Percentiles rank a stretch among this genome's conserved stretches.
Conservation (phyloP, 768 basidiomycete species). For the Panellus pusillus region DNA sequence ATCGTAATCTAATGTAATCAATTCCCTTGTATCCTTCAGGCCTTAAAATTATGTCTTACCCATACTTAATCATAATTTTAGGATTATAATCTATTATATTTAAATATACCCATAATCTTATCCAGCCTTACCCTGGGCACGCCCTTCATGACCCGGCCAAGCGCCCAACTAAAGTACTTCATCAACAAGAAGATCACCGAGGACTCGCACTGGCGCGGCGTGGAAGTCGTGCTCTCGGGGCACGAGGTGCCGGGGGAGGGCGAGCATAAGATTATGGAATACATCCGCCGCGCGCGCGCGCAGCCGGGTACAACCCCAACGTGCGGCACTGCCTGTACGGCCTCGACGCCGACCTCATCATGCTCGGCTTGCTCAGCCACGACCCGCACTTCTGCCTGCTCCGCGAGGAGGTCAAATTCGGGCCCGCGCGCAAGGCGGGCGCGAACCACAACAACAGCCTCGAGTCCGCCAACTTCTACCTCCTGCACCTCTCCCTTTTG, state of each 20-base stretch:
- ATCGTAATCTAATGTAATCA: no score
- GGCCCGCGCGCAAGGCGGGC: slow-evolving; percentile 73
- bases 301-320: slow-evolving; percentile 96
- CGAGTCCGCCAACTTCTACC: slow-evolving; percentile 88
- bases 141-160: slow-evolving; percentile 92
- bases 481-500: slow-evolving; percentile 91
- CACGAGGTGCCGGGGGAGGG: slow-evolving; percentile 99
- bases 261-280: slow-evolving; percentile 99
- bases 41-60: no score
- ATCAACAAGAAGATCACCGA: slow-evolving; percentile 98
- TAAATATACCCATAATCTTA: no score
- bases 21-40: no score
- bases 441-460: slow-evolving; percentile 49
- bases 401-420: slow-evolving; percentile 98
- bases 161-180: slow-evolving; percentile 91
- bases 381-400: slow-evolving; percentile 98
- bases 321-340: slow-evolving; percentile 97
- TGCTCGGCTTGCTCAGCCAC: slow-evolving; percentile 95
- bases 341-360: slow-evolving; percentile 96
- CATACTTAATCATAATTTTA: no score
- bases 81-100: no score
- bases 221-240: slow-evolving; percentile 92
- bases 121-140: no score
- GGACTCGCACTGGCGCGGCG: slow-evolving; percentile 91
- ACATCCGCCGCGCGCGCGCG: slow-evolving; percentile 91